Conservation (phyloP, 805 yeast genomes). For the Nakazawaea pomicola region DNA sequence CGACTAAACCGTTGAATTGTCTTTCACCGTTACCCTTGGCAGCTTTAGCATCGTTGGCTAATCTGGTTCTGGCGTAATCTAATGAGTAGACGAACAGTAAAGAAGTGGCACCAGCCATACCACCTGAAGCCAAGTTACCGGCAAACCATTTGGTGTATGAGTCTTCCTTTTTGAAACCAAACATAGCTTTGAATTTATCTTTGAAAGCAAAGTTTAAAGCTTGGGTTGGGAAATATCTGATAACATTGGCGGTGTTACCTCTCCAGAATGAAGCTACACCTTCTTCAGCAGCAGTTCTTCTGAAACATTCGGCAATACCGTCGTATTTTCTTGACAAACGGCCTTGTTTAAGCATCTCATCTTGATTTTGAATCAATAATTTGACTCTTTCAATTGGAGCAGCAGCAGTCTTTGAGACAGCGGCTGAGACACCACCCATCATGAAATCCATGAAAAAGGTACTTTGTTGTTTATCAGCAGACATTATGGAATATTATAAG, state of each 20-base stretch:
- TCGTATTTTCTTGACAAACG: conserved; percentile 81
- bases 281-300: conserved; percentile 89
- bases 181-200: conserved; percentile 92
- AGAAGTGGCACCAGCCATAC: conserved; percentile 96
- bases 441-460: conserved; percentile 63
- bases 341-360: conserved; percentile 97
- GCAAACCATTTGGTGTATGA: conserved; percentile 92
- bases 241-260: conserved; percentile 99
- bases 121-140: conserved; percentile 99
- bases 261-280: conserved; percentile 95
- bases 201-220: conserved; percentile 98
- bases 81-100: conserved; percentile 91
- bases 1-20: conserved; percentile 95
- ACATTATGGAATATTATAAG: conserved; percentile 22
- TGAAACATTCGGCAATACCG: conserved; percentile 93
- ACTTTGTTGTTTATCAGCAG: conserved; percentile 31
- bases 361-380: conserved; percentile 95
- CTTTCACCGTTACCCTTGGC: conserved; percentile 83
- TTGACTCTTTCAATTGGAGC: conserved; percentile 98
- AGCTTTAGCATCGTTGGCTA: conserved; percentile 96
- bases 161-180: conserved; percentile 95
- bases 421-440: conserved; percentile 99
- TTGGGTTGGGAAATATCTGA: conserved; percentile 99
- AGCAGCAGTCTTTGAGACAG: conserved; percentile 96
- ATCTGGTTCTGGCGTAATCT: conserved; percentile 98